Base-by-base conservation (phyloP, 2,329 filamentous ascomycete genomes). In the Colletotrichum sp. region DNA sequence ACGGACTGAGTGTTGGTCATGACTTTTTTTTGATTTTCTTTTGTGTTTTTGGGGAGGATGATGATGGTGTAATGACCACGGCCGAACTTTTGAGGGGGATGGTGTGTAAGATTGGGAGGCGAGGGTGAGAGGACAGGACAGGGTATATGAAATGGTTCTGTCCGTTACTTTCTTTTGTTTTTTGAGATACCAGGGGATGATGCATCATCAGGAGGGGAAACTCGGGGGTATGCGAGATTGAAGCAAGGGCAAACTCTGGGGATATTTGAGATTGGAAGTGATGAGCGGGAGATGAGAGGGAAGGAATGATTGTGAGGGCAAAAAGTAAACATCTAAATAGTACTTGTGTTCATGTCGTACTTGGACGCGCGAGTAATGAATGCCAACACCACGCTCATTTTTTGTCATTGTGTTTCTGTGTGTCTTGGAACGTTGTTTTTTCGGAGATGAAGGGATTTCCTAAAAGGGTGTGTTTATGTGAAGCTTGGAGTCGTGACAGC, bases 1-100 rank as follows among this genome's bases (percentile, higher is more conserved):
- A 81, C 80, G 10, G 84, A 88, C 71, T 85, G 73, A 79, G 34
- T 18, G 16, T 15, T 3, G 15, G 0, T 28, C 13, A 34, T 18
- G 65, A 28, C 9, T 4, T 44, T 34, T 32, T 49, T 49, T 1
- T 10, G 26, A 16, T n/a, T 52, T 52, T 60, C 59, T 18, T 26
- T 15, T 69, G 26, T 59, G 30, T 44, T n/a, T n/a, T 8, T 15
- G 52, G 49, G 52, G 32, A 24, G 49, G 32, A 18, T n/a, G 49
- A 18, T 26, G 65, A 26, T 44, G 18, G 59, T 69, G 52, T 44
- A 28, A 60, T 21, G 18, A 32, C 24, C 26, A 69, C 66, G 66
- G 52, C 66, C 66, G 30, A 24, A 18, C n/a, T 24, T 24, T 8
- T 0, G n/a, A 8, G 24, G 8, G n/a, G 13, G 32, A 16, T 18